Evolutionary conservation across 306 rosid genomes (phyloP).

Genomic region (Leucaena leucocephala): DNA sequence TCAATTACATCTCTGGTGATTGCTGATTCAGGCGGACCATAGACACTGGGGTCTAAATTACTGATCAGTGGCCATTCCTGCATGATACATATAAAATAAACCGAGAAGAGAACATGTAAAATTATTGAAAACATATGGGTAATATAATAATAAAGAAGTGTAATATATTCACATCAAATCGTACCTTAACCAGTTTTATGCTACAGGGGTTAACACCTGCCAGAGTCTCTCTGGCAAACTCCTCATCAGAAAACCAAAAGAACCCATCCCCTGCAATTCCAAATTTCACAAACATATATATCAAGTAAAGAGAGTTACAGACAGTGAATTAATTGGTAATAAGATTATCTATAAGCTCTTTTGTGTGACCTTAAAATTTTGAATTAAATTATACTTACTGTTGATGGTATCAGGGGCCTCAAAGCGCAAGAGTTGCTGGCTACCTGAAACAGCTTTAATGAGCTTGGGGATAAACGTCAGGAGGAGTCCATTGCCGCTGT

Average conservation of each 20-base stretch:
- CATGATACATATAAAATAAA: not conserved
- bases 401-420: slow-evolving; percentile 51
- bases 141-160: not conserved
- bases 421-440: slow-evolving; percentile 45
- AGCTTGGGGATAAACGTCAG: slow-evolving; percentile 43
- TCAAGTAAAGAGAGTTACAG: not conserved
- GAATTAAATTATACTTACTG: slow-evolving; percentile 36
- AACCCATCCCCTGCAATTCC: slow-evolving; percentile 67
- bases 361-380: not conserved
- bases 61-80: slow-evolving; percentile 57
- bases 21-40: slow-evolving; percentile 58
- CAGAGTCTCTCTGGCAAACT: slow-evolving; percentile 60
- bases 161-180: not conserved
- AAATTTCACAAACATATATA: slow-evolving; percentile 12
- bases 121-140: not conserved
- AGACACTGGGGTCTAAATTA: slow-evolving; percentile 44
- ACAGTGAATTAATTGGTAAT: not conserved
- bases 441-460: slow-evolving; percentile 33
- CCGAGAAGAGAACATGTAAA: not conserved
- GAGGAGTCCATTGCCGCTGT: slow-evolving; percentile 11
- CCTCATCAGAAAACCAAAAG: slow-evolving; percentile 83
- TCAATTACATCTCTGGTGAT: slow-evolving; percentile 50
- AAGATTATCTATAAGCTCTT: not conserved
- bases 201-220: slow-evolving; percentile 55
- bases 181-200: slow-evolving; percentile 50